Conservation (phyloP, 371 early-diverging fungal genomes). For the Umbelopsis sp. region DNA sequence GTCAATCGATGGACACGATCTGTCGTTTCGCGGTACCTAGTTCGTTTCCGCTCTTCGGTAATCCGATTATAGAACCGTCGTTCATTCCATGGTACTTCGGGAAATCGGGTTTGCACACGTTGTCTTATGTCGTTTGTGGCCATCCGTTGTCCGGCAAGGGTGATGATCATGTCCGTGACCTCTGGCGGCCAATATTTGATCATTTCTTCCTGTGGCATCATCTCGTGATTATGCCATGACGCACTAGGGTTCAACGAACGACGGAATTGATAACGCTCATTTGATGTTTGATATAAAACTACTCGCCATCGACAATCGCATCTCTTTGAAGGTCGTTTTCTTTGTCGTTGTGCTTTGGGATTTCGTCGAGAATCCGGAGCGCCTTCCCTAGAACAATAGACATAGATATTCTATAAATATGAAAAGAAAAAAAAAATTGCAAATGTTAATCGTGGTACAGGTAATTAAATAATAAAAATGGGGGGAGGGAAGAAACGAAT, state of each 20-base stretch:
- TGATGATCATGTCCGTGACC: constrained; percentile 60
- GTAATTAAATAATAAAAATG: background rate
- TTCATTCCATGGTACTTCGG: constrained; percentile 64
- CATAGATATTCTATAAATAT: constrained; percentile 56
- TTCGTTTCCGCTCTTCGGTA: constrained; percentile 65
- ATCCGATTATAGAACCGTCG: constrained; percentile 67
- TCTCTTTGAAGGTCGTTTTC: constrained; percentile 61
- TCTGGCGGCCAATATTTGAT: constrained; percentile 63
- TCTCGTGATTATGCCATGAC: constrained; percentile 58
- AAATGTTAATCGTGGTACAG: background rate
- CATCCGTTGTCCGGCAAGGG: constrained; percentile 55
- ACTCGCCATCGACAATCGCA: constrained; percentile 72
- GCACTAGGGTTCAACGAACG: constrained; percentile 66
- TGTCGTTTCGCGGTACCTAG: constrained; percentile 56
- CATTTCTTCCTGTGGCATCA: constrained; percentile 65
- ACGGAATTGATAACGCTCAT: constrained; percentile 57
- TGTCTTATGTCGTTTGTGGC: constrained; percentile 62
- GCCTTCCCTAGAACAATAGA: constrained; percentile 70
- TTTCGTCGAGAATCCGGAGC: constrained; percentile 63
- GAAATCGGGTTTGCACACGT: constrained; percentile 54
- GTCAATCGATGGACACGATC: constrained; percentile 51
- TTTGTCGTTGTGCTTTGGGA: constrained; percentile 58
- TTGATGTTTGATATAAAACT: constrained; percentile 56
- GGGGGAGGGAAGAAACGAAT: background rate
- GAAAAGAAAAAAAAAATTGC: background rate